A percentile compares a stretch with the other conserved stretches of the same genome.
Conservation (phyloP, 805 yeast genomes). For the Monosporozyma servazzii region DNA sequence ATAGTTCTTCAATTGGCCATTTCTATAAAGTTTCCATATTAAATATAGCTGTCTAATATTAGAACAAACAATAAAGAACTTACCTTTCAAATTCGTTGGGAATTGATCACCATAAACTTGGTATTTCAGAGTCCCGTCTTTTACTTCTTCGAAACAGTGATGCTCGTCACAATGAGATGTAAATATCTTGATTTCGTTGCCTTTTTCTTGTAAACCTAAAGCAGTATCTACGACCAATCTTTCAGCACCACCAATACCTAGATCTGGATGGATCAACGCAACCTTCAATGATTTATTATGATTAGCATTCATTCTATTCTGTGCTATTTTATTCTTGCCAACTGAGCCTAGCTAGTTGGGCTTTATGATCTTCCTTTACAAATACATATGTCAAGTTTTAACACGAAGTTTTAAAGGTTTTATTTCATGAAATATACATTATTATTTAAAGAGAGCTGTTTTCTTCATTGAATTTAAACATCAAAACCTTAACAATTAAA, state of each 20-base stretch:
- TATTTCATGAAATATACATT: no score
- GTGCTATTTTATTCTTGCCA: background rate
- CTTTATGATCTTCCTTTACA: background rate
- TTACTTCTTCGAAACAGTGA: constrained; percentile 89
- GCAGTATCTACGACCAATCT: constrained; percentile 96
- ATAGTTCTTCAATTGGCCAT: constrained; percentile 40
- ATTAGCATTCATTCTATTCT: background rate
- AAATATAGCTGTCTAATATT: constrained; percentile 72
- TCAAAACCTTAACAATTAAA: no score
- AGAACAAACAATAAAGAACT: constrained; percentile 73
- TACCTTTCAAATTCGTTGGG: constrained; percentile 61
- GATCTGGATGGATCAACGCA: constrained; percentile 90
- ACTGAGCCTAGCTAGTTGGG: background rate
- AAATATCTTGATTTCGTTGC: constrained; percentile 56
- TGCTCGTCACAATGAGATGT: constrained; percentile 84
- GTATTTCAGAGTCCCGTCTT: constrained; percentile 48
- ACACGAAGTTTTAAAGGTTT: background rate
- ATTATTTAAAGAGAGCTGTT: no score
- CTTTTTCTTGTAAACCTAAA: constrained; percentile 61
- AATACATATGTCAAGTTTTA: background rate
- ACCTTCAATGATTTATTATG: constrained; percentile 36
- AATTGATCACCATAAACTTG: constrained; percentile 73
- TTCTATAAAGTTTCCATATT: constrained; percentile 36
- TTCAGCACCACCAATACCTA: constrained; percentile 98
- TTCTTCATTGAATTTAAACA: no score